Base-by-base conservation (phyloP, 2,329 filamentous ascomycete genomes). In the Ophiostoma ips region DNA sequence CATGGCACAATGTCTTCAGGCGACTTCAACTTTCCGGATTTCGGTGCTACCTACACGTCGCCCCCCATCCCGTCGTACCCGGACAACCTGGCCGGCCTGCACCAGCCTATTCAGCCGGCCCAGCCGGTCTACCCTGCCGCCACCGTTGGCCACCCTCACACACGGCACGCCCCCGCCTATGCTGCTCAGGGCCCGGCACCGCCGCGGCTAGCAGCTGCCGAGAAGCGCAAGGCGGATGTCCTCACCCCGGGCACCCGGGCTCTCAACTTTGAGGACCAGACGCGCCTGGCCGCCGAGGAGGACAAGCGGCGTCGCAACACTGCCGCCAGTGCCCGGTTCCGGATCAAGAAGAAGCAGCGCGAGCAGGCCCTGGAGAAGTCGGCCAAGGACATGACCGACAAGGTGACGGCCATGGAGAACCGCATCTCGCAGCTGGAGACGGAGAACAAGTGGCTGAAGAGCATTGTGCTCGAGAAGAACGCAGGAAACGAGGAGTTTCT, bases 331-430 rank as follows among this genome's bases (percentile, higher is more conserved):
- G 87, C 87, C 16, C 83, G 87, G 46, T 94, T 94, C 75, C 83
- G 87, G 53, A 80, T 92, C 63, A 94, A 94, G 79, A 94, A 94
- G 82, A 94, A 94, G 78, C 86, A 92, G 68, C 83, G 87, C 47
- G 87, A 94, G 70, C 84, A 89, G 65, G 83, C 85, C 9, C 78
- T 94, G 48, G 86, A 90, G 66, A 80, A 79, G 60, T 83, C 79
- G 3, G 82, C 87, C 59, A 87, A 88, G 66, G 87, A 94, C 58
- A 85, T 90, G 68, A 78, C 78, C 28, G 84, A 92, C 43, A 88
- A 88, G 68, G 84, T 89, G 48, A 71, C 77, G 16, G 71, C 72
- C 16, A 73, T 94, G 7, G 85, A 94, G 66, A 74, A 74, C 59
- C 79, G 79, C 52, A 82, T 92, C 50, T 75, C 76, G 52, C 81